A percentile compares a stretch with the other conserved stretches of the same genome.
These are phyloP conservation scores for Tephrocybe rancida DNA, from an alignment of 768 basidiomycete species.

Conservation along the genomic window DNA sequence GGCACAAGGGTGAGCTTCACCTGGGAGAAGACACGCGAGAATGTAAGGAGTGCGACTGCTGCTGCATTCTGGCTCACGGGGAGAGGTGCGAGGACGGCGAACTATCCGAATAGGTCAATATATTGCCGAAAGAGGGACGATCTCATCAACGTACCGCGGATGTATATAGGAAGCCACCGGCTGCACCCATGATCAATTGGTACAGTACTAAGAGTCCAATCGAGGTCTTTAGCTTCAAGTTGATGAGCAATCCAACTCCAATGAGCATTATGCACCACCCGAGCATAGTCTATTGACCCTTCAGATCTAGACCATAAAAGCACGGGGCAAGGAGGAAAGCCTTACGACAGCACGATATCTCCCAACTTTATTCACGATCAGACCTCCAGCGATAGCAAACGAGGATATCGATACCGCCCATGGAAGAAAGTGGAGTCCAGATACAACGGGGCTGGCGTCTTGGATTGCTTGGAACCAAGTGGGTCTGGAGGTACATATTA, in stretches of 20 bases:
- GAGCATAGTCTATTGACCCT: constrained; percentile 4
- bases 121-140: no score
- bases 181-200: constrained; percentile 8
- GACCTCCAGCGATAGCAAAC: constrained; percentile 36
- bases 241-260: constrained; percentile 36
- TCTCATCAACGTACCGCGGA: not conserved
- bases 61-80: constrained; percentile 39
- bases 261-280: constrained; percentile 30
- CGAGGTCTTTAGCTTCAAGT: constrained; percentile 25
- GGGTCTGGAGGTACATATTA: not conserved
- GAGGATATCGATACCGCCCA: constrained; percentile 34
- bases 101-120: constrained; percentile 22
- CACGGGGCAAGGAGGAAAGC: constrained; percentile 2
- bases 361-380: constrained; percentile 25
- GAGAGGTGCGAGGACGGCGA: constrained; percentile 51
- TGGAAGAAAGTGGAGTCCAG: constrained; percentile 36
- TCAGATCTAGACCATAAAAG: not conserved
- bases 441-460: constrained; percentile 31
- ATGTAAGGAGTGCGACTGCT: constrained; percentile 46
- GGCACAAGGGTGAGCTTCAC: no score
- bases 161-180: constrained; percentile 14
- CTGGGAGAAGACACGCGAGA: constrained; percentile 36
- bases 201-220: constrained; percentile 14
- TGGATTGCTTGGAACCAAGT: constrained; percentile 39
- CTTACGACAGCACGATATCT: constrained; percentile 25